phyloP scores from a whole-genome alignment of 495 filamentous ascomycete species.

The Penicillium robsamsonii region DNA sequence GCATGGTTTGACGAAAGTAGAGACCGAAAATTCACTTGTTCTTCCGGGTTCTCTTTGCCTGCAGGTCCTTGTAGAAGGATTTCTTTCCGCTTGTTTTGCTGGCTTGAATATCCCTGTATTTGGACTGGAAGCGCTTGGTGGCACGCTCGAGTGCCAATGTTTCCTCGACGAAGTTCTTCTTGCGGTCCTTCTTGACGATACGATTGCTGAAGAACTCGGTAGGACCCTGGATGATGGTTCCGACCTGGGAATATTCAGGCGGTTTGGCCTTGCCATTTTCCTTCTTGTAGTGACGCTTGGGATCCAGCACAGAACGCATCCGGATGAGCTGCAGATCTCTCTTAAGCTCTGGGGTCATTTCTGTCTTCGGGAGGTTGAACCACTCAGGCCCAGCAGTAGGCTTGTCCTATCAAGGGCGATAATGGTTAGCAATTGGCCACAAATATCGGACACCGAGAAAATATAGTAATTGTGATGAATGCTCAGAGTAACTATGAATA shows the following conservation, averaged over 20 bases:
- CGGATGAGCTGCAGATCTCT: conserved; percentile 82
- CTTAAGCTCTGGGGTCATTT: conserved; percentile 79
- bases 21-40: conserved; percentile 23
- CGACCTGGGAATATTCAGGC: conserved; percentile 83
- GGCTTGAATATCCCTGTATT: conserved; percentile 67
- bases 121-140: conserved; percentile 62
- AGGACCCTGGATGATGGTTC: conserved; percentile 83
- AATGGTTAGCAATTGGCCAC: conserved; percentile 28
- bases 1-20: not conserved
- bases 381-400: conserved; percentile 64
- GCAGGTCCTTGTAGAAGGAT: conserved; percentile 65
- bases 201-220: conserved; percentile 81
- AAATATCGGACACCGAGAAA: conserved; percentile 7
- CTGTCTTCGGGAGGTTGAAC: conserved; percentile 82
- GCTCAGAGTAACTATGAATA: conserved; percentile 99
- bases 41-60: conserved; percentile 52
- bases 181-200: conserved; percentile 81
- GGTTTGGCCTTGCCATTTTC: conserved; percentile 60
- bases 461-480: conserved; percentile 20
- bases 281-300: conserved; percentile 91
- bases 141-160: conserved; percentile 64
- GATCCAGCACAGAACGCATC: conserved; percentile 85
- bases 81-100: conserved; percentile 71
- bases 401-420: conserved; percentile 45
- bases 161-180: conserved; percentile 88